These are phyloP conservation scores for Diplodia scrobiculata DNA, from an alignment of 2,329 filamentous ascomycete genomes.

Conservation along the genomic window DNA sequence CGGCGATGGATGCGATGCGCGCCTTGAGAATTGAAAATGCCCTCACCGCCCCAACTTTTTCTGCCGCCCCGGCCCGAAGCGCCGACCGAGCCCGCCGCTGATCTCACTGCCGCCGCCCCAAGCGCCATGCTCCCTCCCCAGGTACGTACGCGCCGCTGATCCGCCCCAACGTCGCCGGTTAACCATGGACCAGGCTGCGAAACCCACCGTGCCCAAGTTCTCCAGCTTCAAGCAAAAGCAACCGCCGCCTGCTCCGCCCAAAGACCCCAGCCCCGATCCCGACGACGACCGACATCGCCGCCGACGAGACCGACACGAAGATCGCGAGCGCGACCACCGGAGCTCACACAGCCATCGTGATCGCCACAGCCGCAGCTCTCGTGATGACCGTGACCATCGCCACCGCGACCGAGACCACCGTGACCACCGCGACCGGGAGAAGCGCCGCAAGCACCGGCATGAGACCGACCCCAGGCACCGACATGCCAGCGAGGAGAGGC, in stretches of 20 bases:
- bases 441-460: slow-evolving; percentile 2
- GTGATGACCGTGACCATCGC: background rate
- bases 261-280: slow-evolving; percentile 6
- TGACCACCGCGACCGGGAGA: background rate
- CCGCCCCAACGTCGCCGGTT: background rate
- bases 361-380: background rate
- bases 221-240: slow-evolving; percentile 67
- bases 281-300: slow-evolving; percentile 4
- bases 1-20: slow-evolving; percentile 14
- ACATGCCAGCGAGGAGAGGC: background rate
- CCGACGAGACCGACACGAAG: background rate
- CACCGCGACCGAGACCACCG: slow-evolving; percentile 14
- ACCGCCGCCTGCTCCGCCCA: slow-evolving; percentile 27
- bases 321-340: background rate
- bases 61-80: slow-evolving; percentile 14
- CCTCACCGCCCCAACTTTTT: slow-evolving; percentile 26
- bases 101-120: slow-evolving; percentile 1
- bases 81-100: slow-evolving; percentile 27
- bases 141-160: slow-evolving; percentile 7
- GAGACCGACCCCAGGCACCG: background rate
- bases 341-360: background rate
- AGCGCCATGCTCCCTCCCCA: slow-evolving; percentile 1
- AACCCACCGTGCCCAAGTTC: slow-evolving; percentile 65
- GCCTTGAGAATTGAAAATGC: slow-evolving; percentile 17
- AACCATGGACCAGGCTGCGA: slow-evolving; percentile 30